Base-by-base conservation (phyloP, 23 red algal genomes). In the Gracilaria domingensis region DNA sequence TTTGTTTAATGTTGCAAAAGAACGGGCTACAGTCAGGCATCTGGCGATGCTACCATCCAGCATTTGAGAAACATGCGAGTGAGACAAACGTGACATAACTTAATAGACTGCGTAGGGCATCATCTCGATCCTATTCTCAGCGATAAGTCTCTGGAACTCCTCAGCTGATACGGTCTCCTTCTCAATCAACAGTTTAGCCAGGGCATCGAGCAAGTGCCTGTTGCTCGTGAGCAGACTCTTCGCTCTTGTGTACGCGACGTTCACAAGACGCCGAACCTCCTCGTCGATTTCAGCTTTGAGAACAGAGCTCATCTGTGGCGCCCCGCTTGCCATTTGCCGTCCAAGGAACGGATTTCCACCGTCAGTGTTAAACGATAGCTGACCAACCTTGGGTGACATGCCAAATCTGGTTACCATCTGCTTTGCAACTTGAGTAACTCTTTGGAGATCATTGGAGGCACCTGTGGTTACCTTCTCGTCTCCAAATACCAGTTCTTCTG, bases 401-500 rank as follows among this genome's bases (percentile, higher is more conserved):
- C 97, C 97, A 47, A 96, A 96, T 55, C 91, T 60, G 12, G 97
- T 96, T 24, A 99, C 95, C 97, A 99, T 95, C 32, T 89, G 86
- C 66, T 95, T 88, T 20, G 97, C 97, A 69, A 96, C 89, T 42
- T 95, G 94, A 26, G 93, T 94, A 20, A 96, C 94, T 86, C 93
- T 89, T 76, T 99, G 94, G 0, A 99, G 75, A 89, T 99, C 97
- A 67, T 99, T 99, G 14, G 90, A 85, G 4, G 97, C 97, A 47
- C 97, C 97, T 33, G 94, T 99, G 18, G 97, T 99, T 3, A 95
- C 91, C 81, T 95, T 84, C 44, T 92, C 90, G 51, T 91, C 76
- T 39, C 97, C 97, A 77, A 88, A 99, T 8, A 99, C 78, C 23
- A 99, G 88, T 92, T 99, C 97, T 80, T 99, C 97, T 4, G 97